Conservation (phyloP, 1,284 basidiomycete genomes). For the Pyrrhoderma noxium region DNA sequence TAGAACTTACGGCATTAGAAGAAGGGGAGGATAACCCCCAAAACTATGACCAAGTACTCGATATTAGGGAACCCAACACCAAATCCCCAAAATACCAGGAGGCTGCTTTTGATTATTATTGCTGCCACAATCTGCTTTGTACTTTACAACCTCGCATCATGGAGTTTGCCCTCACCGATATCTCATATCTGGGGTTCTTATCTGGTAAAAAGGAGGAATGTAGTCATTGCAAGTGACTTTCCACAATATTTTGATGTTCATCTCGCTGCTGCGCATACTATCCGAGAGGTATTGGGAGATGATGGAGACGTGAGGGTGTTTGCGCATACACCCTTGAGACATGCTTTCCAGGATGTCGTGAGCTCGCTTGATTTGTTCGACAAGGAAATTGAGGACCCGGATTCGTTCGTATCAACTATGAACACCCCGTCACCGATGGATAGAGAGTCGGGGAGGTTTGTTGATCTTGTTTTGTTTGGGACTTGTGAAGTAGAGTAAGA, state of each 20-base stretch:
- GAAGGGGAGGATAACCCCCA: too few species aligned
- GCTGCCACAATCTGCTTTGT: too few species aligned
- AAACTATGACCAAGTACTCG: too few species aligned
- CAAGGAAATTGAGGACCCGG: constrained; percentile 3
- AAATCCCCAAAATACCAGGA: too few species aligned
- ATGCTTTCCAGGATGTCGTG: constrained; percentile 10
- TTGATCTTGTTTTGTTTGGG: constrained; percentile 31
- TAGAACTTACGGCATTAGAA: too few species aligned
- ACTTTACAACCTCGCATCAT: too few species aligned
- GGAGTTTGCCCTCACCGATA: neutral
- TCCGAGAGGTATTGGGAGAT: constrained; percentile 8
- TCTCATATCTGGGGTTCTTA: neutral
- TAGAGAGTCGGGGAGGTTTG: constrained; percentile 20
- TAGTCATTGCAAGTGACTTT: constrained; percentile 10
- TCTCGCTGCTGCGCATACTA: constrained; percentile 7
- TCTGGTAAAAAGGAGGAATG: constrained; percentile 1
- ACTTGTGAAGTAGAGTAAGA: constrained; percentile 33
- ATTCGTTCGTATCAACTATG: constrained; percentile 6
- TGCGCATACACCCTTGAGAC: constrained; percentile 6
- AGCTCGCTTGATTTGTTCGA: constrained; percentile 7
- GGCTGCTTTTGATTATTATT: too few species aligned
- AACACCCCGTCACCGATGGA: neutral
- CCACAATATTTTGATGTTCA: constrained; percentile 11
- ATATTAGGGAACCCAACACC: too few species aligned
- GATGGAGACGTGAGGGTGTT: constrained; percentile 9